Evolutionary conservation across 2,329 filamentous ascomycete genomes (phyloP).

Genomic region (Pseudogymnoascus destructans): DNA sequence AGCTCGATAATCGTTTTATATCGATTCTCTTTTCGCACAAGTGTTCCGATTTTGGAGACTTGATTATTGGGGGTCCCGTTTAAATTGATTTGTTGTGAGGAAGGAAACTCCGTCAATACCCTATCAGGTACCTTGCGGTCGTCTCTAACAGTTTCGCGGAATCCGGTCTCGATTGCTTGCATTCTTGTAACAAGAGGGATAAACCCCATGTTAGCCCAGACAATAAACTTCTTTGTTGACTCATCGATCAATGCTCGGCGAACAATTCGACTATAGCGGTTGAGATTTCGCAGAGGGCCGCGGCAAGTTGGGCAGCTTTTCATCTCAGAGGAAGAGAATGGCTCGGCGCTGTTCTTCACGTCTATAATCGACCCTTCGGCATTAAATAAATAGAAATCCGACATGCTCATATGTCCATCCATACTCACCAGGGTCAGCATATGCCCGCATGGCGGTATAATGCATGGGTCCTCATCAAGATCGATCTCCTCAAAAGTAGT

Average conservation of each 20-base stretch:
- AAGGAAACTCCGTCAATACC: conserved; percentile 13
- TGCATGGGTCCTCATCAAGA: conserved; percentile 44
- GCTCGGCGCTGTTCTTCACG: conserved; percentile 28
- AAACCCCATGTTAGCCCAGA: conserved; percentile 32
- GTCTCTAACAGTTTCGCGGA: conserved; percentile 12
- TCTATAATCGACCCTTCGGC: conserved; percentile 25
- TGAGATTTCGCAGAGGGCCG: conserved; percentile 41
- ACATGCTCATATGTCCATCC: conserved; percentile 47
- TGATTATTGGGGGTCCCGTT: conserved; percentile 19
- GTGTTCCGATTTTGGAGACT: conserved; percentile 18
- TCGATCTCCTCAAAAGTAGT: conserved; percentile 43
- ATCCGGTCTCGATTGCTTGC: conserved; percentile 18
- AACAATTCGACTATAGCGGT: conserved; percentile 49
- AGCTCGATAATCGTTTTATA: conserved; percentile 22
- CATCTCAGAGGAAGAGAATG: conserved; percentile 37
- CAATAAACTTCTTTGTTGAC: conserved; percentile 50
- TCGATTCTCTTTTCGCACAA: conserved; percentile 16
- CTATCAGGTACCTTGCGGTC: conserved; percentile 12
- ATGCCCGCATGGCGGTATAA: conserved; percentile 52
- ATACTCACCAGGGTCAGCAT: conserved; percentile 46
- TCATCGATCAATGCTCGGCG: conserved; percentile 48
- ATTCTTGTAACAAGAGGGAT: conserved; percentile 18
- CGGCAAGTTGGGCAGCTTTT: conserved; percentile 47
- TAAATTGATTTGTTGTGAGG: conserved; percentile 14
- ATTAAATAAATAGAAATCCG: conserved; percentile 34